Percentiles rank a stretch among this genome's conserved stretches.
These are phyloP conservation scores for Phytophthora fragariae DNA, from an alignment of 352 stramenopile species.

Conservation along the genomic window DNA sequence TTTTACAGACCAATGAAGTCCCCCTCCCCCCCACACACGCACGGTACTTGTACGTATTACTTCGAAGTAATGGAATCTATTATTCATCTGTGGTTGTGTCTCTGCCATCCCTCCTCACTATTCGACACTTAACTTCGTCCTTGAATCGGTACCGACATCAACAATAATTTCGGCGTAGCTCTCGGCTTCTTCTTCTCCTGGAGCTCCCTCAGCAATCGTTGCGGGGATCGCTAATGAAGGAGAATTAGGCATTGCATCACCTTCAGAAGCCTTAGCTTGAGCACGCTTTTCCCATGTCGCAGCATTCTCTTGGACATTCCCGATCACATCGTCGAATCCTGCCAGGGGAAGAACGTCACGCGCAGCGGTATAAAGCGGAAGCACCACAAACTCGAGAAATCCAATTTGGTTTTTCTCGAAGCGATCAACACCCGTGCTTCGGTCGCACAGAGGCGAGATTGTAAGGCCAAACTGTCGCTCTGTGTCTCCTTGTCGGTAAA, in stretches of 20 bases:
- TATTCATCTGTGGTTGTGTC: too few species aligned
- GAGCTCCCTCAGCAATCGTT: slow-evolving; percentile 7
- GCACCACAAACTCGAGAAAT: slow-evolving; percentile 79
- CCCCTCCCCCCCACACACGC: too few species aligned
- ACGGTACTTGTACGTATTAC: too few species aligned
- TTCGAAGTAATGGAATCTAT: too few species aligned
- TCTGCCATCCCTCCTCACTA: too few species aligned
- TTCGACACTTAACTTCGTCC: background rate
- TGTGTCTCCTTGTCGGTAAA: slow-evolving; percentile 71
- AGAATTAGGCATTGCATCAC: background rate
- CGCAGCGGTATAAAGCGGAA: slow-evolving; percentile 66
- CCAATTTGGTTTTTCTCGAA: slow-evolving; percentile 80
- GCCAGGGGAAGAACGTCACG: slow-evolving; percentile 56
- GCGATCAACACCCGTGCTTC: slow-evolving; percentile 40
- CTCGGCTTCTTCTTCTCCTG: slow-evolving; percentile 9
- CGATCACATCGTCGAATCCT: slow-evolving; percentile 57
- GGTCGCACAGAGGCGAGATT: slow-evolving; percentile 75
- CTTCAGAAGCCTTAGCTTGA: background rate
- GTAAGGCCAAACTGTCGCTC: slow-evolving; percentile 63
- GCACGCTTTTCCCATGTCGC: slow-evolving; percentile 44
- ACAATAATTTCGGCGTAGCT: slow-evolving; percentile 22
- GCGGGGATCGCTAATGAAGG: slow-evolving; percentile 10
- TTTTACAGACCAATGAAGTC: too few species aligned
- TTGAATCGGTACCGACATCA: slow-evolving; percentile 12
- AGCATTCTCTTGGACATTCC: slow-evolving; percentile 57